Evolutionary conservation across 495 filamentous ascomycete genomes (phyloP).

Genomic region (Neurospora sp.): DNA sequence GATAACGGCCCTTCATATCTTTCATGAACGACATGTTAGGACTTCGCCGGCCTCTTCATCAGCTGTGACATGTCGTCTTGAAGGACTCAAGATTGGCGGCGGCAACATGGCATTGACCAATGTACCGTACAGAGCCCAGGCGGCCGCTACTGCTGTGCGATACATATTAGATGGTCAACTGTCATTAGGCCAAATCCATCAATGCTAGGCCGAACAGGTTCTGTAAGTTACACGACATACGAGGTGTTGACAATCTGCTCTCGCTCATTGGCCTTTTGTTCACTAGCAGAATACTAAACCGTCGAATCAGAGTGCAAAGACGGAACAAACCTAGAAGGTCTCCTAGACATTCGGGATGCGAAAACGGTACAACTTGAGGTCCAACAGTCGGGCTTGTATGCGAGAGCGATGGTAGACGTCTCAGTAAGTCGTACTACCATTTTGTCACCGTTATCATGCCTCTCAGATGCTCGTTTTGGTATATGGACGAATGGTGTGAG

Average conservation of each 20-base stretch:
- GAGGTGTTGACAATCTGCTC: neutral
- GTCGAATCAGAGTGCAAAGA: neutral
- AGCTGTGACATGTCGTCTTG: neutral
- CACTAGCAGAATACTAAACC: neutral
- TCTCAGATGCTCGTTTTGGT: neutral
- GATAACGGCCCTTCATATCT: neutral
- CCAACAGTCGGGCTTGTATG: neutral
- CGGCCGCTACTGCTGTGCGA: neutral
- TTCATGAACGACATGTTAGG: neutral
- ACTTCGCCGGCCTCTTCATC: neutral
- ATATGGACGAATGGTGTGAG: neutral
- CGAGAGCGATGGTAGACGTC: neutral
- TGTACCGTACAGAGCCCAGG: neutral
- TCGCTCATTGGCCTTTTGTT: neutral
- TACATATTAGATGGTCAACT: neutral
- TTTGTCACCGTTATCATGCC: neutral
- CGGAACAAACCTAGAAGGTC: neutral
- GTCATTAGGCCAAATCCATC: neutral
- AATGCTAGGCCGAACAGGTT: neutral
- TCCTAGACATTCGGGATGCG: neutral
- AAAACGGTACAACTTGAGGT: neutral
- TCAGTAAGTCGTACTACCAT: neutral
- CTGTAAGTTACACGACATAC: neutral
- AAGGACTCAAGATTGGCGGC: neutral
- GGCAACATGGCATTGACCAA: neutral